Evolutionary conservation across 176 grass and related monocot genomes (phyloP).

Genomic region (Carex littledalei): DNA sequence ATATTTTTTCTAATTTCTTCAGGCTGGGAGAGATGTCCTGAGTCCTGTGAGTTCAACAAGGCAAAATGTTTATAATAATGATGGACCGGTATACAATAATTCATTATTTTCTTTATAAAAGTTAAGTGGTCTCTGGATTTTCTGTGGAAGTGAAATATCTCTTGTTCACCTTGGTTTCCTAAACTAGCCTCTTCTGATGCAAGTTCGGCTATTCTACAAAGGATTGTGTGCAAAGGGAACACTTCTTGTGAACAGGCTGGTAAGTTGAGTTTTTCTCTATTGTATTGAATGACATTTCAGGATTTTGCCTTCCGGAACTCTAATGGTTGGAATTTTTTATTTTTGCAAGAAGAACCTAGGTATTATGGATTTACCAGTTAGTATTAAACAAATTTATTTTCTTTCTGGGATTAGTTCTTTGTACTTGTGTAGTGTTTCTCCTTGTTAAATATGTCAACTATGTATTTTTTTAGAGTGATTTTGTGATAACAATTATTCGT

Average conservation of each 20-base stretch:
- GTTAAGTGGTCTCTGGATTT: background rate
- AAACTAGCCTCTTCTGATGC: conserved; percentile 71
- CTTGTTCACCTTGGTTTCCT: conserved; percentile 13
- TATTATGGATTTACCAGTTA: background rate
- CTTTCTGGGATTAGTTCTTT: background rate
- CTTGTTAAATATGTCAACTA: background rate
- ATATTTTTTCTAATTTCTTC: background rate
- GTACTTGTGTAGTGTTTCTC: background rate
- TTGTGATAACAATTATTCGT: background rate
- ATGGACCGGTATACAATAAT: conserved; percentile 21
- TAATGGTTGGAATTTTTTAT: background rate
- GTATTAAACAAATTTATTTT: no score
- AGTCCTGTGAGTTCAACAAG: background rate
- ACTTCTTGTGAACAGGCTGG: conserved; percentile 47
- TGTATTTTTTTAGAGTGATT: background rate
- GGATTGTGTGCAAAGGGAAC: conserved; percentile 72
- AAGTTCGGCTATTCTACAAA: conserved; percentile 69
- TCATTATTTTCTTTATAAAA: background rate
- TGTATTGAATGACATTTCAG: background rate
- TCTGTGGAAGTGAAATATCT: background rate
- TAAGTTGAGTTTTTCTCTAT: conserved; percentile 6
- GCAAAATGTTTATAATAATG: conserved; percentile 2
- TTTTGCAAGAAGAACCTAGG: background rate
- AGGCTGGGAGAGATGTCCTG: background rate
- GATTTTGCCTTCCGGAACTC: background rate